phyloP scores from a whole-genome alignment of 1,139 yeast species.

The Magnusiomyces sp. region DNA sequence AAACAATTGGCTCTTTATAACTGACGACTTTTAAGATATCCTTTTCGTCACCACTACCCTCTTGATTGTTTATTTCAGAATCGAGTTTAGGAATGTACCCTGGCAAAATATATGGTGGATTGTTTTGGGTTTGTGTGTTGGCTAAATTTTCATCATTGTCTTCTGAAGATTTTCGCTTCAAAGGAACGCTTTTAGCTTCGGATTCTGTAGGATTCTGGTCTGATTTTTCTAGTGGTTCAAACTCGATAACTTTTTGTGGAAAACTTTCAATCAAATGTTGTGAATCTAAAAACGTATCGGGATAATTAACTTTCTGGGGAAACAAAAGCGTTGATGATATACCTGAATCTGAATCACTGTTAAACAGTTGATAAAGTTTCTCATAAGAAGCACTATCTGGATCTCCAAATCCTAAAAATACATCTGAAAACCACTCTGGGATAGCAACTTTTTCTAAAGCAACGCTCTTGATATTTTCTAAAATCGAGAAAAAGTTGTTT shows the following conservation, averaged over 20 bases:
- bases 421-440: constrained; percentile 35
- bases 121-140: constrained; percentile 1
- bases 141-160: constrained; percentile 2
- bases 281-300: constrained; percentile 23
- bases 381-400: constrained; percentile 20
- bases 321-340: neutral
- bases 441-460: constrained; percentile 15
- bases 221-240: too few species aligned
- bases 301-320: constrained; percentile 14
- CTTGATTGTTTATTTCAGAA: too few species aligned
- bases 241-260: constrained; percentile 14
- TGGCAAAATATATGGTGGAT: constrained; percentile 12
- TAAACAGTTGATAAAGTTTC: constrained; percentile 7
- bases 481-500: constrained; percentile 21
- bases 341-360: neutral
- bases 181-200: too few species aligned
- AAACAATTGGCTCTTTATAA: constrained; percentile 3
- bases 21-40: neutral
- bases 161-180: constrained; percentile 1
- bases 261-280: constrained; percentile 22
- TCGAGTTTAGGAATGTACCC: neutral
- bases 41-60: neutral
- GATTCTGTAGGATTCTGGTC: too few species aligned
- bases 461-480: constrained; percentile 20
- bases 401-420: constrained; percentile 33